Percentiles rank a stretch among this genome's conserved stretches.
Evolutionary conservation across 179 eudicot species (phyloP).

Genomic region (Beta corolliflora): DNA sequence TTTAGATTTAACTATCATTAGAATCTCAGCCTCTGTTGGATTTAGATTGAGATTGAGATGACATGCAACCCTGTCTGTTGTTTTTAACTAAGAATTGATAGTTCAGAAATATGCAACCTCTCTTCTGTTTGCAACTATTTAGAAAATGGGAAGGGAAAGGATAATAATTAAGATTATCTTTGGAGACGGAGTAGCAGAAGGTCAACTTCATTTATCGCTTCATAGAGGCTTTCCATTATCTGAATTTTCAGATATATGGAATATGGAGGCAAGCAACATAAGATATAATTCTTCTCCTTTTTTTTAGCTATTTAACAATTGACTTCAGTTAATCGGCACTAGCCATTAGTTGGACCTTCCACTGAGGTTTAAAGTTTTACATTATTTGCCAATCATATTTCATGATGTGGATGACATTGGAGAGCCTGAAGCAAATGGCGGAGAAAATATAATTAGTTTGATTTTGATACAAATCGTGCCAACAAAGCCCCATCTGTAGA

Average conservation of each 20-base stretch:
- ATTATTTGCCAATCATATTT: background rate
- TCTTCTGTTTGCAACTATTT: background rate
- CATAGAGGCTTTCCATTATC: background rate
- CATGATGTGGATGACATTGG: background rate
- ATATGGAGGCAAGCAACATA: background rate
- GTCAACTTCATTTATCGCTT: background rate
- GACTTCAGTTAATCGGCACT: background rate
- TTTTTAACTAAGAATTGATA: background rate
- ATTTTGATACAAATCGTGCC: background rate
- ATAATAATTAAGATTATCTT: too few relatives aligned
- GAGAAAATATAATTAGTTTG: background rate
- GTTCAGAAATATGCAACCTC: background rate
- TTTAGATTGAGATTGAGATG: background rate
- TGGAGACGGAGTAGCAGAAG: too few relatives aligned
- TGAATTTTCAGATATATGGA: background rate
- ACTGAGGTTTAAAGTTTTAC: background rate
- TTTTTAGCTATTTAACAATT: background rate
- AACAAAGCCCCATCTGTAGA: background rate
- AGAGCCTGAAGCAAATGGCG: background rate
- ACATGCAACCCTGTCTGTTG: background rate
- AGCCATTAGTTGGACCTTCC: background rate
- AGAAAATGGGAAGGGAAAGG: background rate
- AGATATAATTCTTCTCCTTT: background rate
- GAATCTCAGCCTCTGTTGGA: background rate
- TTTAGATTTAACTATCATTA: background rate